phyloP scores from a whole-genome alignment of 345 rosid species.

The Boechera stricta region DNA sequence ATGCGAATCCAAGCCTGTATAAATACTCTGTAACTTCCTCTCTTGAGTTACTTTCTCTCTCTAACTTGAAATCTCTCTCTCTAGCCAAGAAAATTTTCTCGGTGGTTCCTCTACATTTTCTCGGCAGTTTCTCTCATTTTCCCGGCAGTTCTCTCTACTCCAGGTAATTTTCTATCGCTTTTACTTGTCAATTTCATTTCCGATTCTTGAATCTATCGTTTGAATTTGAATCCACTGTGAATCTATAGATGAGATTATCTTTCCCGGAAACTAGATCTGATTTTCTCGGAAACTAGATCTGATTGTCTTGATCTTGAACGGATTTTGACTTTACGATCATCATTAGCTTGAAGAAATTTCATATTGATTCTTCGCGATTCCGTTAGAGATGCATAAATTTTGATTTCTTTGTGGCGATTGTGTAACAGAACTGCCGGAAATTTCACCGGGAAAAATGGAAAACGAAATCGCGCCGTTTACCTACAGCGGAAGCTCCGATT shows the following conservation, averaged over 20 bases:
- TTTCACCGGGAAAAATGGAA: conserved; percentile 33
- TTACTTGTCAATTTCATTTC: conserved; percentile 9
- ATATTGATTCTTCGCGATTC: neutral
- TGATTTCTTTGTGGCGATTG: conserved; percentile 29
- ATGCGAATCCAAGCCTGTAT: conserved; percentile 25
- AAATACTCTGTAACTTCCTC: conserved; percentile 32
- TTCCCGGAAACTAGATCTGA: conserved; percentile 27
- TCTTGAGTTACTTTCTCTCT: conserved; percentile 19
- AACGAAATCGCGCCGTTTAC: conserved; percentile 52
- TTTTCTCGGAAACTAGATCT: neutral
- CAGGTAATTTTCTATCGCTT: conserved; percentile 24
- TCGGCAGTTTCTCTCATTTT: conserved; percentile 22
- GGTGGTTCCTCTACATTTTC: conserved; percentile 11
- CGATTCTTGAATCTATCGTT: conserved; percentile 11
- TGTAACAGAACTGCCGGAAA: conserved; percentile 7
- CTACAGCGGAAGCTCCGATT: conserved; percentile 35
- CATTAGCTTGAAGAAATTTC: neutral
- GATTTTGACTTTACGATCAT: conserved; percentile 7
- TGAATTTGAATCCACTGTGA: neutral
- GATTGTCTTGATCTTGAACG: neutral
- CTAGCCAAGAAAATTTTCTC: conserved; percentile 16
- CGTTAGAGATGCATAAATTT: conserved; percentile 5
- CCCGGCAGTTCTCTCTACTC: conserved; percentile 23
- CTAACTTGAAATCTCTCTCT: conserved; percentile 26
- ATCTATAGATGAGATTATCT: neutral